These are phyloP conservation scores for Strobilomyces confusus DNA, from an alignment of 768 basidiomycete genomes.

Conservation along the genomic window DNA sequence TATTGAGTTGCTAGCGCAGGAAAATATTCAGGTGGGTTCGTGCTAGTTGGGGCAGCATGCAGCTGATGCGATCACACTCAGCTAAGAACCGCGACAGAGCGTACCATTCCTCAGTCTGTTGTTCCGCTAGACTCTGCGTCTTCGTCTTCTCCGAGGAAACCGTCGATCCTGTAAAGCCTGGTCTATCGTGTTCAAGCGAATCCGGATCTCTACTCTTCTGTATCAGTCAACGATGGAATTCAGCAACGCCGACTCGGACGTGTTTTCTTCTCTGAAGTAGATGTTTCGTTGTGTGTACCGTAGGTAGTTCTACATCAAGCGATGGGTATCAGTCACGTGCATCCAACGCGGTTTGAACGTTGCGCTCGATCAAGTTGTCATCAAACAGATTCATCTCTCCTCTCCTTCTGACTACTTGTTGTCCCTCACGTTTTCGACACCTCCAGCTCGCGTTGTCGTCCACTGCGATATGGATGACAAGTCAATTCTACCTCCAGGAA, in stretches of 20 bases:
- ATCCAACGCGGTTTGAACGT: slow-evolving; percentile 27
- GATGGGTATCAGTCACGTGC: slow-evolving; percentile 26
- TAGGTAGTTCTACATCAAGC: neutral
- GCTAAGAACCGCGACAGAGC: slow-evolving; percentile 18
- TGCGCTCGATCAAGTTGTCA: slow-evolving; percentile 20
- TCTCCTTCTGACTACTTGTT: neutral
- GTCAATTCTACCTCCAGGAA: slow-evolving; percentile 27
- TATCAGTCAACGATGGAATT: neutral
- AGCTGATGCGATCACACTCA: slow-evolving; percentile 7
- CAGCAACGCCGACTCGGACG: neutral
- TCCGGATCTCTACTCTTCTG: neutral
- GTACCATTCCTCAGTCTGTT: slow-evolving; percentile 9
- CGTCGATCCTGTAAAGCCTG: slow-evolving; percentile 6
- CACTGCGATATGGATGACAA: slow-evolving; percentile 23
- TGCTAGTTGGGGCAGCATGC: neutral
- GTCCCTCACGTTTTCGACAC: neutral
- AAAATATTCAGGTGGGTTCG: slow-evolving; percentile 43
- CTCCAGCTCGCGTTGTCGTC: neutral
- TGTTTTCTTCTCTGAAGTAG: slow-evolving; percentile 1
- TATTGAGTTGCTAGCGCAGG: slow-evolving; percentile 40
- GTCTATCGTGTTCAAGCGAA: neutral
- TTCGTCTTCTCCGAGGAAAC: slow-evolving; percentile 14
- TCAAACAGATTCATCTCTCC: neutral
- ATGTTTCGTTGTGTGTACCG: slow-evolving; percentile 7
- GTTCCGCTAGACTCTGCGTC: slow-evolving; percentile 9